phyloP scores from a whole-genome alignment of 139 green algal species.

The Micromonas pusilla region DNA sequence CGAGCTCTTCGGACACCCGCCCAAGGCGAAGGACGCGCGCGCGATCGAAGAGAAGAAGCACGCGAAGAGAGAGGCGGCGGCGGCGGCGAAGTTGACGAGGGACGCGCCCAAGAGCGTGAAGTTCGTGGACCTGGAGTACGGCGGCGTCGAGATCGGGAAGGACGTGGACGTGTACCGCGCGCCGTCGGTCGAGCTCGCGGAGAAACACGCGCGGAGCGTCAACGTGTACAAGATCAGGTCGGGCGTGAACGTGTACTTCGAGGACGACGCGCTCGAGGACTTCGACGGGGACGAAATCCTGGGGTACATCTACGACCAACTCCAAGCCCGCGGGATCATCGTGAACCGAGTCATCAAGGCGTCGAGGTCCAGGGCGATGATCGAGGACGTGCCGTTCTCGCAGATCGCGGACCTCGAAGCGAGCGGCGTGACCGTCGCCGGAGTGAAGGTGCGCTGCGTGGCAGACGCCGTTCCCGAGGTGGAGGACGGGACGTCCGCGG shows the following conservation, averaged over 20 bases:
- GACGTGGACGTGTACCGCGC: no score
- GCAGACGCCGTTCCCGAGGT: background rate
- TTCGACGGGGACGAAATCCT: background rate
- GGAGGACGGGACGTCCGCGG: background rate
- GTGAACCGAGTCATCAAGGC: background rate
- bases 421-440: background rate
- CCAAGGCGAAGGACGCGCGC: background rate
- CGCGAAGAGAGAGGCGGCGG: background rate
- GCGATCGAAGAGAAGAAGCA: background rate
- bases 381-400: background rate
- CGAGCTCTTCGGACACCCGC: no score
- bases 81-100: no score
- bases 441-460: background rate
- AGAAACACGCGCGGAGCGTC: background rate
- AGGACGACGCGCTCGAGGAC: background rate
- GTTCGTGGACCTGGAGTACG: no score
- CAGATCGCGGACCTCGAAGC: background rate
- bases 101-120: no score
- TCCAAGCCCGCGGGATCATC: background rate
- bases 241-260: background rate
- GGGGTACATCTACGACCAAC: background rate
- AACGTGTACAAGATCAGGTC: background rate
- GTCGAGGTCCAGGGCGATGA: background rate
- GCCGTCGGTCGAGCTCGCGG: no score
- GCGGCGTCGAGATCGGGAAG: no score